A percentile compares a stretch with the other conserved stretches of the same genome.
Evolutionary conservation across 2,329 filamentous ascomycete genomes (phyloP).

Genomic region (Boeremia exigua): DNA sequence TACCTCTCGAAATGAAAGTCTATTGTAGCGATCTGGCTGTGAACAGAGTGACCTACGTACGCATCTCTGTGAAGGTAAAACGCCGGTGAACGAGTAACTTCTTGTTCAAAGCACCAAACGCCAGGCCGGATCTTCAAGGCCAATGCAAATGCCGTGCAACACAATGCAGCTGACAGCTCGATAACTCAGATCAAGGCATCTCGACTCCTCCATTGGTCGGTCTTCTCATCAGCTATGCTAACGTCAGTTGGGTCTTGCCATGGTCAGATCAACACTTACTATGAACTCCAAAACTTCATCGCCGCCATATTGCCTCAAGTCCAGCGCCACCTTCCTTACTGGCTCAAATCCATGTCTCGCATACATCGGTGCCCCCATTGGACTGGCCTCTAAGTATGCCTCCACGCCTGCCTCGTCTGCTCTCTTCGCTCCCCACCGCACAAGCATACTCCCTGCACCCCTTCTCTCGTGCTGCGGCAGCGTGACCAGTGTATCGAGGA

Average conservation of each 20-base stretch:
- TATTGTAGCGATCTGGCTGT: no score
- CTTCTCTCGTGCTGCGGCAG: slow-evolving; percentile 36
- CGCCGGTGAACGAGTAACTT: no score
- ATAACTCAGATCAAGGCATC: neutral
- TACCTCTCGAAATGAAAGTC: no score
- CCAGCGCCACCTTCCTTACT: slow-evolving; percentile 35
- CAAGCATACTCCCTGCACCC: slow-evolving; percentile 43
- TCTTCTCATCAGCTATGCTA: slow-evolving; percentile 22
- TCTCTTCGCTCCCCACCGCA: slow-evolving; percentile 39
- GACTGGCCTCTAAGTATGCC: slow-evolving; percentile 42
- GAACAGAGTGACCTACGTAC: no score
- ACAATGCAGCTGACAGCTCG: no score
- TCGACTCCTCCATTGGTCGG: slow-evolving; percentile 15
- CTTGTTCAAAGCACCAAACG: no score
- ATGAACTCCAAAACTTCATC: slow-evolving; percentile 35
- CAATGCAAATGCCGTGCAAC: no score
- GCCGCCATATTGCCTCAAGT: slow-evolving; percentile 39
- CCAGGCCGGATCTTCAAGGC: no score
- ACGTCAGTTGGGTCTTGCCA: neutral
- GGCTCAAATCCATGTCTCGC: slow-evolving; percentile 37
- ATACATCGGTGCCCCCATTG: slow-evolving; percentile 44
- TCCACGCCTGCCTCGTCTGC: slow-evolving; percentile 42
- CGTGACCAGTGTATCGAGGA: slow-evolving; percentile 42
- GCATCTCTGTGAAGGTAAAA: no score
- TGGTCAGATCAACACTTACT: slow-evolving; percentile 25